Evolutionary conservation across 345 rosid genomes (phyloP).

Genomic region (Combretum micranthum): DNA sequence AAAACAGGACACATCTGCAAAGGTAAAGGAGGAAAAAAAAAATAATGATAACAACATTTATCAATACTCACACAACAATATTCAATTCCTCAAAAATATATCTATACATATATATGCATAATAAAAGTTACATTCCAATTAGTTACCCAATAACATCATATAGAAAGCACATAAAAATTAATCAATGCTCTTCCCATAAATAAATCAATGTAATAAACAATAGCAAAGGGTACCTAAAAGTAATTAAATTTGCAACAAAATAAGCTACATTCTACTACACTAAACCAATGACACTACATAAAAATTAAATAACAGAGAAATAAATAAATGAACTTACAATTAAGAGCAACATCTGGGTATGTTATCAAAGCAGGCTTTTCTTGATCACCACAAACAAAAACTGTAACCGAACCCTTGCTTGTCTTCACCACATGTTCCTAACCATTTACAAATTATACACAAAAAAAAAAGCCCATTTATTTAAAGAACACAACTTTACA

Average conservation of each 20-base stretch:
- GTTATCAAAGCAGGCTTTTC: constrained; percentile 84
- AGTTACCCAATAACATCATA: too few species aligned
- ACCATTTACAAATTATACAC: constrained; percentile 6
- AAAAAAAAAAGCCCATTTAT: not conserved
- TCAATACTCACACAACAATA: not conserved
- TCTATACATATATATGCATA: too few species aligned
- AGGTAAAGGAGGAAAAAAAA: constrained; percentile 4
- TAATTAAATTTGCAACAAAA: too few species aligned
- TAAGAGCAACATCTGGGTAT: constrained; percentile 85
- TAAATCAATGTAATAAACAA: too few species aligned
- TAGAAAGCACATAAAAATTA: too few species aligned
- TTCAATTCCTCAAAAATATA: not conserved
- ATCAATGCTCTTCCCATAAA: too few species aligned
- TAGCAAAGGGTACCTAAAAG: too few species aligned
- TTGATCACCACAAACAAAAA: constrained; percentile 66
- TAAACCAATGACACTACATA: not conserved
- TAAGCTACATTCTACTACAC: not conserved
- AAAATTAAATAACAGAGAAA: not conserved
- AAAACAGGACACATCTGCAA: constrained; percentile 46
- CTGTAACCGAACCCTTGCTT: constrained; percentile 60
- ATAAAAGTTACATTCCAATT: too few species aligned
- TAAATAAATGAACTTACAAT: constrained; percentile 34
- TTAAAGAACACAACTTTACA: not conserved
- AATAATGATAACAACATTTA: not conserved
- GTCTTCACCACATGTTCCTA: constrained; percentile 81